phyloP scores from a whole-genome alignment of 129 eudicot species.

The Erigeron canadensis region DNA sequence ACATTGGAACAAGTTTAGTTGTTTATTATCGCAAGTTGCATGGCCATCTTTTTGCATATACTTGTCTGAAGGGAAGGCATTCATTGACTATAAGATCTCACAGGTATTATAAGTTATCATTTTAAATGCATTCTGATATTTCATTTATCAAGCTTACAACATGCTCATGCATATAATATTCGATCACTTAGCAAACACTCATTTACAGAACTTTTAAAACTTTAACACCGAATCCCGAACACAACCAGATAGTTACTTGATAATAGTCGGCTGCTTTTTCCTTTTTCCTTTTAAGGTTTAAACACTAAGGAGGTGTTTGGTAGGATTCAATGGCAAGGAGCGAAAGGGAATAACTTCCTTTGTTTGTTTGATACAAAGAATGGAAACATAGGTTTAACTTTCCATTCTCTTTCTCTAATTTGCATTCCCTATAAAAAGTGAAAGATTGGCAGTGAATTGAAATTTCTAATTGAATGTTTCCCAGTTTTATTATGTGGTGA shows the following conservation, averaged over 20 bases:
- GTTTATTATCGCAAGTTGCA: conserved; percentile 58
- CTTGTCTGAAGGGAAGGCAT: conserved; percentile 75
- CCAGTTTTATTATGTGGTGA: no score
- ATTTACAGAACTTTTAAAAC: neutral
- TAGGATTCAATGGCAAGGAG: no score
- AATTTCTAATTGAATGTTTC: no score
- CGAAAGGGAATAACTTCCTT: no score
- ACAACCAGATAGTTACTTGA: neutral
- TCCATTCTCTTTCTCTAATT: no score
- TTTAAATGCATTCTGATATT: conserved; percentile 5
- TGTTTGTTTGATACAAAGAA: no score
- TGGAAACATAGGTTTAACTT: no score
- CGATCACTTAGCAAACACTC: neutral
- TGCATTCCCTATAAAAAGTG: no score
- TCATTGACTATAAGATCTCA: conserved; percentile 61
- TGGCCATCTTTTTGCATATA: conserved; percentile 79
- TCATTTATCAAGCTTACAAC: conserved; percentile 5
- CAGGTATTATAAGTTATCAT: conserved; percentile 62
- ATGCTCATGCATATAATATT: neutral
- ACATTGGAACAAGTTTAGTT: conserved; percentile 62
- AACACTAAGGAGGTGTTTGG: no score
- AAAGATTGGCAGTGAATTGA: no score
- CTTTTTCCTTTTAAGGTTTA: no score
- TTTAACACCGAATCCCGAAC: neutral
- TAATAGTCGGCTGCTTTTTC: no score